phyloP scores from a whole-genome alignment of 768 basidiomycete species.

The Hericium alpestre region DNA sequence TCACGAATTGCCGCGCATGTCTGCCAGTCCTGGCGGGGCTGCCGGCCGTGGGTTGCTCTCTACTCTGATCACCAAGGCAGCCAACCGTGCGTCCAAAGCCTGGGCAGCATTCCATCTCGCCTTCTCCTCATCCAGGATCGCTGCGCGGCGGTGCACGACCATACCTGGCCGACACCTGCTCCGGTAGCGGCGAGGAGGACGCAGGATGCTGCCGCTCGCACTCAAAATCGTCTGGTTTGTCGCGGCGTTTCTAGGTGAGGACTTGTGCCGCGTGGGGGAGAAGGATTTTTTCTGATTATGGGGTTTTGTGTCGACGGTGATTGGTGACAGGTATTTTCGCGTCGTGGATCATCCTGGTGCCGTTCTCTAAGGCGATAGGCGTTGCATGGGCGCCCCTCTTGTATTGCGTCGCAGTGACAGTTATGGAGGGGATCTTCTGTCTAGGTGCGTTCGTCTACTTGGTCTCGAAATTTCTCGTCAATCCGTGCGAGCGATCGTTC shows the following conservation, averaged over 20 bases:
- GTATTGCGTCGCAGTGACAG: slow-evolving; percentile 40
- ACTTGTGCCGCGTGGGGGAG: not conserved
- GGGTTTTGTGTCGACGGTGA: not conserved
- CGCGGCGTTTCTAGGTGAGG: slow-evolving; percentile 4
- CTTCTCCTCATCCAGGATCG: not conserved
- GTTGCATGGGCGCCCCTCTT: slow-evolving; percentile 38
- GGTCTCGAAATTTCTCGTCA: not conserved
- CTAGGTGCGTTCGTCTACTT: slow-evolving; percentile 32
- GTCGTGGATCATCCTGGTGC: slow-evolving; percentile 32
- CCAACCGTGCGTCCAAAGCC: not conserved
- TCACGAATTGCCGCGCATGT: not conserved
- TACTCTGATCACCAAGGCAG: not conserved
- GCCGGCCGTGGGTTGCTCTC: not conserved
- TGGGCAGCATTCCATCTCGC: no score
- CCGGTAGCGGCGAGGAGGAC: not conserved
- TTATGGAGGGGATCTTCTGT: slow-evolving; percentile 48
- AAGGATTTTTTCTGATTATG: not conserved
- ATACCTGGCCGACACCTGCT: not conserved
- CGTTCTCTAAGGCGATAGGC: slow-evolving; percentile 33
- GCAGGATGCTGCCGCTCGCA: slow-evolving; percentile 7
- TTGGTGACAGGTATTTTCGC: slow-evolving; percentile 3
- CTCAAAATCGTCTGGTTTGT: slow-evolving; percentile 12
- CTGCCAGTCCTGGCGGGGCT: not conserved
- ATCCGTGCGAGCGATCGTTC: not conserved
- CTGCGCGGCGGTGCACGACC: not conserved